These are phyloP conservation scores for Sungouiella thailandica DNA, from an alignment of 805 yeast genomes.

Conservation along the genomic window DNA sequence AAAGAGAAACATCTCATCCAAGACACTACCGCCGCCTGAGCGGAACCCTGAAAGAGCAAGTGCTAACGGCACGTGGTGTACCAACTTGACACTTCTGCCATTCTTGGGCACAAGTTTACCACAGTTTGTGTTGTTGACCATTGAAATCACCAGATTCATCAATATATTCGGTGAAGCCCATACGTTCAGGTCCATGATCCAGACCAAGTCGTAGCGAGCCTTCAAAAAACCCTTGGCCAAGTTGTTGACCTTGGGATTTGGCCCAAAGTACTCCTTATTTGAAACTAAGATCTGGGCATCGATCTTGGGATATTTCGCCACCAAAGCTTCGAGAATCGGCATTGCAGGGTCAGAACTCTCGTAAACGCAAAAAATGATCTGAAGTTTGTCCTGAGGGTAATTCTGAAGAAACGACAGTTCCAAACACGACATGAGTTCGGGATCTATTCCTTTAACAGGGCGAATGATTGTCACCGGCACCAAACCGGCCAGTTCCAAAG, in stretches of 20 bases:
- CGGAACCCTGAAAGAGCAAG: conserved; percentile 14
- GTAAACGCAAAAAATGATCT: conserved; percentile 75
- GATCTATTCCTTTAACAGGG: conserved; percentile 81
- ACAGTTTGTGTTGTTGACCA: conserved; percentile 47
- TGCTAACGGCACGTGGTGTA: conserved; percentile 81
- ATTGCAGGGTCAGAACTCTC: conserved; percentile 59
- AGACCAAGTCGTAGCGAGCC: conserved; percentile 68
- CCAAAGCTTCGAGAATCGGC: conserved; percentile 46
- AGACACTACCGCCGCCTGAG: conserved; percentile 15
- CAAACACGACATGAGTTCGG: conserved; percentile 65
- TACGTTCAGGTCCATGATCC: conserved; percentile 86
- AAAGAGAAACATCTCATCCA: conserved; percentile 81
- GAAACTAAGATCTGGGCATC: conserved; percentile 54
- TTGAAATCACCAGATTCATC: conserved; percentile 54
- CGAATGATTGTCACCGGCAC: conserved; percentile 67
- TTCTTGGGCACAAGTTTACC: conserved; percentile 30
- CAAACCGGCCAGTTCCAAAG: conserved; percentile 1
- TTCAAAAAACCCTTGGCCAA: conserved; percentile 69
- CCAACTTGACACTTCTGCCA: conserved; percentile 50
- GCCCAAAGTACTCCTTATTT: conserved; percentile 54
- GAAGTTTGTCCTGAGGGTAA: conserved; percentile 56
- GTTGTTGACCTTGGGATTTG: conserved; percentile 87
- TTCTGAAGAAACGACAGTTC: conserved; percentile 63
- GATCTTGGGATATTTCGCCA: conserved; percentile 49
- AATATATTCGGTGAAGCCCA: conserved; percentile 68